Conservation (phyloP, 176 grass and related monocot species). For the Carex scoparia region DNA sequence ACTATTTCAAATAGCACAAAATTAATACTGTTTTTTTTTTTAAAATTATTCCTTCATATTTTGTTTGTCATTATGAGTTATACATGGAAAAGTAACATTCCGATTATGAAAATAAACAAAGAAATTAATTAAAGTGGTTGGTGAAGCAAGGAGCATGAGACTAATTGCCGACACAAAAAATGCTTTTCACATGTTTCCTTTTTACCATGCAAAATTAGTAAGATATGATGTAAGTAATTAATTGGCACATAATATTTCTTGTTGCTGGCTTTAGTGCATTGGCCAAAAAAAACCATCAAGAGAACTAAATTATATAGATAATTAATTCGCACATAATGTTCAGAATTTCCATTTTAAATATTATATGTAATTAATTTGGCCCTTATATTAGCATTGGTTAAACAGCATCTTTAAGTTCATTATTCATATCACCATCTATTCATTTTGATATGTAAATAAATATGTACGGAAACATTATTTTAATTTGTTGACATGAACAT, state of each 20-base stretch:
- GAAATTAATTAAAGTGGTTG: not conserved
- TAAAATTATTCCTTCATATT: not conserved
- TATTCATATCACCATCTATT: not conserved
- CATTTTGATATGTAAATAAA: not conserved
- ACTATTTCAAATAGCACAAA: too few relatives aligned
- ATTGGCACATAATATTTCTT: not conserved
- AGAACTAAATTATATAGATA: not conserved
- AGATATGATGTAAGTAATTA: not conserved
- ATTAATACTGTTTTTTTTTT: too few relatives aligned
- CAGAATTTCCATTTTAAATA: not conserved
- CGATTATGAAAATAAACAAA: not conserved
- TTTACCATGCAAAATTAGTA: not conserved
- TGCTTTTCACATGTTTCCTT: not conserved
- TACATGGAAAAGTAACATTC: not conserved
- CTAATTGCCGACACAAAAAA: slow-evolving; percentile 15
- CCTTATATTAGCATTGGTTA: not conserved
- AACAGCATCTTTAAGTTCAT: not conserved
- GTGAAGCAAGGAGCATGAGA: not conserved
- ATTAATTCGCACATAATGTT: too few relatives aligned
- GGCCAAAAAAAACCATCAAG: not conserved
- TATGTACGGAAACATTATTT: not conserved
- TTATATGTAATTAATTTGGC: not conserved
- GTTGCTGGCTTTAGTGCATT: not conserved
- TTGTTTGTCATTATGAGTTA: not conserved
- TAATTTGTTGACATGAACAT: not conserved